Percentiles rank a stretch among this genome's conserved stretches.
Evolutionary conservation across 106 monocot species (phyloP).

Genomic region (Ottelia alismoides): DNA sequence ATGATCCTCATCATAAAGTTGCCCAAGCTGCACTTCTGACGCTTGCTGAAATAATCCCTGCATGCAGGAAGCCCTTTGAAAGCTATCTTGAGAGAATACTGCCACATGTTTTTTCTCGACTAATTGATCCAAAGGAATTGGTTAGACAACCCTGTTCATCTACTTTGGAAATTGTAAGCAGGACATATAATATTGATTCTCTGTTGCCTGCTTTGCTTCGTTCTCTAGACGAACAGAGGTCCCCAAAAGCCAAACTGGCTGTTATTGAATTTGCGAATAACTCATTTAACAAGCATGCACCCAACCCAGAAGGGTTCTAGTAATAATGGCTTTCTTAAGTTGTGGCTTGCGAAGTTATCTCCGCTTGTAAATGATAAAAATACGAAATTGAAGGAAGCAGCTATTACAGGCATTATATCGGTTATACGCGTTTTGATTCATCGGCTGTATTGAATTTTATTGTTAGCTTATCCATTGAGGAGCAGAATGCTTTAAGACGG

Average conservation of each 20-base stretch:
- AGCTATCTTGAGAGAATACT: conserved; percentile 86
- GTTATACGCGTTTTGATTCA: conserved; percentile 93
- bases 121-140: conserved; percentile 94
- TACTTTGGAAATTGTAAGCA: conserved; percentile 74
- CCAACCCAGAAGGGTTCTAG: conserved; percentile 57
- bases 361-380: conserved; percentile 94
- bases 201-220: conserved; percentile 85
- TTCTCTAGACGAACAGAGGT: conserved; percentile 95
- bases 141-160: conserved; percentile 72
- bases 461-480: conserved; percentile 71
- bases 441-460: conserved; percentile 87
- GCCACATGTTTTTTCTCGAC: conserved; percentile 93
- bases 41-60: conserved; percentile 92
- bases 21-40: conserved; percentile 95
- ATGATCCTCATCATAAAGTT: conserved; percentile 99
- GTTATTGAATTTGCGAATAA: conserved; percentile 97
- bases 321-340: conserved; percentile 81
- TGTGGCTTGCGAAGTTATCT: conserved; percentile 90
- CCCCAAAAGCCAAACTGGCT: conserved; percentile 96
- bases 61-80: conserved; percentile 94
- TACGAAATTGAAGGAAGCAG: conserved; percentile 86
- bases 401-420: conserved; percentile 86
- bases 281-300: conserved; percentile 82
- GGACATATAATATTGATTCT: conserved; percentile 72
- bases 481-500: conserved; percentile 76